Base-by-base conservation (phyloP, 2,329 filamentous ascomycete genomes). In the Celoporthe dispersa region DNA sequence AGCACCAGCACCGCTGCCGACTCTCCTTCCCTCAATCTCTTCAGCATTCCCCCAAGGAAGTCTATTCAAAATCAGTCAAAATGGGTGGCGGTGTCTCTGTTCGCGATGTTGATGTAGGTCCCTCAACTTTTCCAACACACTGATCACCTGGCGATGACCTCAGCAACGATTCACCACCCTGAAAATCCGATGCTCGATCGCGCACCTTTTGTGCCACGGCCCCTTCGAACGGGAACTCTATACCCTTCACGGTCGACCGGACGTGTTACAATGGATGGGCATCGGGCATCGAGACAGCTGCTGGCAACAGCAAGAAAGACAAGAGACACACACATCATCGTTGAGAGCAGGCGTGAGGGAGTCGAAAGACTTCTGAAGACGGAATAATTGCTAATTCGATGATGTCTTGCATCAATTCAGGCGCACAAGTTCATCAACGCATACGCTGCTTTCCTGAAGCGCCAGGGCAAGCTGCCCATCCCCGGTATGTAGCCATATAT, bases 391-490 rank as follows among this genome's bases (percentile, higher is more conserved):
- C 89, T 91, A 88, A 91, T 88, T 80, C 79, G 83, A 84, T 80
- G 80, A 78, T 70, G 31, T 80, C 81, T 78, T 77, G 80, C 76
- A 72, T 75, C 72, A 69, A 70, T 81, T 77, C 85, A 92, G 90
- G 91, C 92, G 84, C 92, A 94, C 84, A 93, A 94, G 87, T 96
- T 96, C 88, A 94, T 96, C 86, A 85, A 87, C 78, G 88, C 92
- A 81, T 97, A 96, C 83, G 88, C 92, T 82, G 91, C 89, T 80
- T 97, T 96, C 90, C 85, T 97, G 89, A 96, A 96, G 92, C 91
- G 93, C 80, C 93, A 96, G 88, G 93, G 93, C 86, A 95, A 95
- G 88, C 92, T 96, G 78, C 92, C 92, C 81, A 93, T 95, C 80
- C 93, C 93, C 83, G 92, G 92, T 94, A 89, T 81, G 90, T 87